Evolutionary conservation across 78 protist genomes (phyloP), one percentile per base, ranked within the genome.

Genomic region (Salpingoeca rosetta): DNA sequence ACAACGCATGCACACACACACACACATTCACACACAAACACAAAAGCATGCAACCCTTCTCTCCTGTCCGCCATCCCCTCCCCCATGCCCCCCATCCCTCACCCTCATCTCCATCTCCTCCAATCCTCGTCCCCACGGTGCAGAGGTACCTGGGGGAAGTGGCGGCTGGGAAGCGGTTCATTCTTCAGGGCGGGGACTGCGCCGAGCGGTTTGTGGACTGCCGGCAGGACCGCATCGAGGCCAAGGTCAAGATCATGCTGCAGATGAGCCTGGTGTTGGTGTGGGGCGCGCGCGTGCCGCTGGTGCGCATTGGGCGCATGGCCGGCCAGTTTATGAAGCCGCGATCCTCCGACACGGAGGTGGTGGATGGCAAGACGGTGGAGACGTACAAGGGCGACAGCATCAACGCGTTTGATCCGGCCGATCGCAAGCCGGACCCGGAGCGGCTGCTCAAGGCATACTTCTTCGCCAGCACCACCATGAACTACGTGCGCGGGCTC

Each of bases 111-210:
- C n/a, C n/a, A n/a, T n/a, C n/a, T n/a, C n/a, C n/a, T n/a, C n/a
- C n/a, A n/a, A n/a, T n/a, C n/a, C n/a, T n/a, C n/a, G n/a, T n/a
- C n/a, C n/a, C n/a, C n/a, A n/a, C n/a, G n/a, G n/a, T 75, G 12
- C 80, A 3, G 43, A 35, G 22, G 1, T 43, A 44, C 44, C 88
- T 91, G 81, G 84, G 81, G 27, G 57, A 75, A 57, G 84, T 57
- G 24, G 86, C 88, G 17, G 78, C 38, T 28, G 94, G 94, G 43
- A 77, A 91, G 76, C 51, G 57, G 35, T 88, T 91, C 57, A 83
- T 91, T 37, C 28, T 91, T 51, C 94, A 91, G 85, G 94, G 94
- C 44, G 94, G 94, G 7, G 94, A 91, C 81, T 91, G 94, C 76
- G 94, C 94, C 41, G 94, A 91, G 85, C 80, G 86, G 28, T 91